These are phyloP conservation scores for Ramularia endophylla DNA, from an alignment of 2,329 filamentous ascomycete species.

Conservation along the genomic window DNA sequence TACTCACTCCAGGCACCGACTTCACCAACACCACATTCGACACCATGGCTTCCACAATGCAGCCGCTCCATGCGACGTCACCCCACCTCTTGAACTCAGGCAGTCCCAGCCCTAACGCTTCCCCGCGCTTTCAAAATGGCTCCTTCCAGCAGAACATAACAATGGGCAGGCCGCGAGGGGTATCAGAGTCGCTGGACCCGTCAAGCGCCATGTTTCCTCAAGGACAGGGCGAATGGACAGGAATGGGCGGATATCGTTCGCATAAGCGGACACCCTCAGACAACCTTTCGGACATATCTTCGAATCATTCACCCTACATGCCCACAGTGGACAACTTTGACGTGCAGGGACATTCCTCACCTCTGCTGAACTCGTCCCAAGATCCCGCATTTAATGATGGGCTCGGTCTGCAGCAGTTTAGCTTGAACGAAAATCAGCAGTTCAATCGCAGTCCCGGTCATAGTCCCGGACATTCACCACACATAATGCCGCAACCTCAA, in stretches of 20 bases:
- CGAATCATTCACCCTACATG: conserved; percentile 76
- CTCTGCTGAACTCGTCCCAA: conserved; percentile 66
- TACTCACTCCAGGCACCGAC: conserved; percentile 38
- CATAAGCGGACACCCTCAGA: conserved; percentile 86
- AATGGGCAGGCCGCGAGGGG: conserved; percentile 53
- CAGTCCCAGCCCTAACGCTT: conserved; percentile 47
- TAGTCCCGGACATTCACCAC: conserved; percentile 62
- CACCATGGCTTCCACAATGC: conserved; percentile 47
- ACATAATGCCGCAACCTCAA: conserved; percentile 60
- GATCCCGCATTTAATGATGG: conserved; percentile 75
- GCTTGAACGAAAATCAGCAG: conserved; percentile 59
- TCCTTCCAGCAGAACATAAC: conserved; percentile 37
- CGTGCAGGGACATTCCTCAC: conserved; percentile 64
- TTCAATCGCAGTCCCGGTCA: conserved; percentile 22
- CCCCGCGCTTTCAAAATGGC: conserved; percentile 43
- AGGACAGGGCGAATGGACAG: conserved; percentile 52
- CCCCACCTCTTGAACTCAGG: conserved; percentile 53
- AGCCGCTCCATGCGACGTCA: conserved; percentile 47
- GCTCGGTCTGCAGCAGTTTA: conserved; percentile 72
- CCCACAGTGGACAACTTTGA: conserved; percentile 76
- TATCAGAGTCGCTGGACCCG: conserved; percentile 52
- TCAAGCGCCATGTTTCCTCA: conserved; percentile 53
- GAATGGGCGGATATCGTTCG: conserved; percentile 61
- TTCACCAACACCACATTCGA: conserved; percentile 40
- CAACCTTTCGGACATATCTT: conserved; percentile 73